These are phyloP conservation scores for Obelidium mucronatum DNA, from an alignment of 192 early-diverging fungal species.

Conservation along the genomic window DNA sequence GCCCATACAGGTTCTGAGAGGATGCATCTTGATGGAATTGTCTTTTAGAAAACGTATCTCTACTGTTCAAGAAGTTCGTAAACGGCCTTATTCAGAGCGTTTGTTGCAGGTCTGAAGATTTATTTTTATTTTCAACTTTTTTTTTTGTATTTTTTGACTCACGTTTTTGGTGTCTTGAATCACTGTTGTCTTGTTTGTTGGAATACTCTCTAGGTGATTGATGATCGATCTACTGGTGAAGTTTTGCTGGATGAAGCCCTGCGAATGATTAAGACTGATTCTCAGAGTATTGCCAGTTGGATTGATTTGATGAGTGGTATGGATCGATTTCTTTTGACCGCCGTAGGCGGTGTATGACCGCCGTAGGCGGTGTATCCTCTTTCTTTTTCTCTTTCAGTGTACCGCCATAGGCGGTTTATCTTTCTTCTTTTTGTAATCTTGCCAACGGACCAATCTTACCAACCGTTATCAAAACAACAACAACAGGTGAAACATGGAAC, in stretches of 20 bases:
- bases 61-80: constrained; percentile 81
- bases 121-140: no score
- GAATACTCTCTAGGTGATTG: constrained; percentile 54
- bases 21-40: constrained; percentile 95
- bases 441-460: neutral
- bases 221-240: constrained; percentile 87
- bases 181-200: no score
- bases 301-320: constrained; percentile 97
- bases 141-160: no score
- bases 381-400: no score
- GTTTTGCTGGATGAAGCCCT: constrained; percentile 95
- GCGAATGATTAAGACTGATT: constrained; percentile 88
- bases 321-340: constrained; percentile 31
- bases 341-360: no score
- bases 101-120: constrained; percentile 67
- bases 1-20: constrained; percentile 74
- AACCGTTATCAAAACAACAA: neutral
- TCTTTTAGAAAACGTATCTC: constrained; percentile 90
- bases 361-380: neutral
- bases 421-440: no score
- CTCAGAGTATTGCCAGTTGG: constrained; percentile 89
- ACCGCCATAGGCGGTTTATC: no score
- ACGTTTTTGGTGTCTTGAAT: no score
- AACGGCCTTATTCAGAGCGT: constrained; percentile 82
- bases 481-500: constrained; percentile 96